Percentiles rank a stretch among this genome's conserved stretches.
Evolutionary conservation across 2,329 filamentous ascomycete species (phyloP).

Genomic region (Claviceps pazoutovae): DNA sequence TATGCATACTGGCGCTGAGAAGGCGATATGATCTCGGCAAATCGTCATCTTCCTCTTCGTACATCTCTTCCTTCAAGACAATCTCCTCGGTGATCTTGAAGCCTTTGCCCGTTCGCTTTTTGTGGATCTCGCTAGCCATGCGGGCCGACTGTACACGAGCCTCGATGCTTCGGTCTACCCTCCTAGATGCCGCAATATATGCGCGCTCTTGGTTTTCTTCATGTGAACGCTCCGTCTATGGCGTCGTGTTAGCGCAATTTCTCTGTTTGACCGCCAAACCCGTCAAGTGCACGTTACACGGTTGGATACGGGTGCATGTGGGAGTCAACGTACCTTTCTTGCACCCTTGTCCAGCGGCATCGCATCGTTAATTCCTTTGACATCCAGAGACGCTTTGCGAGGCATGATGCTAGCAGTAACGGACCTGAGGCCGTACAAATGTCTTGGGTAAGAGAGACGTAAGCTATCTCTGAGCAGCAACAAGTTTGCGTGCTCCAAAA

Average conservation of each 20-base stretch:
- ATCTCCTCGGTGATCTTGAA: constrained; percentile 75
- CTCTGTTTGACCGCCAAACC: not conserved
- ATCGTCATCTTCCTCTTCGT: constrained; percentile 85
- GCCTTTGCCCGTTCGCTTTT: constrained; percentile 68
- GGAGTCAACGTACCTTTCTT: not conserved
- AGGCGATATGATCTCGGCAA: constrained; percentile 52
- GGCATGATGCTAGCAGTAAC: not conserved
- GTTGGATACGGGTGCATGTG: not conserved
- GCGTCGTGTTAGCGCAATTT: not conserved
- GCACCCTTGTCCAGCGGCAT: not conserved
- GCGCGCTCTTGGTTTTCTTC: constrained; percentile 78
- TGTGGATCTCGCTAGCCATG: constrained; percentile 83
- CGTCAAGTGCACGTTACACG: not conserved
- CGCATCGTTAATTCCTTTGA: not conserved
- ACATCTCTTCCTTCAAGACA: constrained; percentile 86
- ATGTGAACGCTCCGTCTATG: constrained; percentile 58
- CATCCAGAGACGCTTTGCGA: not conserved
- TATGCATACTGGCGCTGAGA: constrained; percentile 48
- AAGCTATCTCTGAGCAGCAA: no score
- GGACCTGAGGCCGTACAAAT: no score
- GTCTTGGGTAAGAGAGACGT: no score
- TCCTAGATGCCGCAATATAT: constrained; percentile 80
- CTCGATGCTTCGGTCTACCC: constrained; percentile 76
- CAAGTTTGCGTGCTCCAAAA: no score
- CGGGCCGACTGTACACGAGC: constrained; percentile 77